Percentiles rank a stretch among this genome's conserved stretches.
Evolutionary conservation across 345 rosid species (phyloP).

Genomic region (Laguncularia racemosa): DNA sequence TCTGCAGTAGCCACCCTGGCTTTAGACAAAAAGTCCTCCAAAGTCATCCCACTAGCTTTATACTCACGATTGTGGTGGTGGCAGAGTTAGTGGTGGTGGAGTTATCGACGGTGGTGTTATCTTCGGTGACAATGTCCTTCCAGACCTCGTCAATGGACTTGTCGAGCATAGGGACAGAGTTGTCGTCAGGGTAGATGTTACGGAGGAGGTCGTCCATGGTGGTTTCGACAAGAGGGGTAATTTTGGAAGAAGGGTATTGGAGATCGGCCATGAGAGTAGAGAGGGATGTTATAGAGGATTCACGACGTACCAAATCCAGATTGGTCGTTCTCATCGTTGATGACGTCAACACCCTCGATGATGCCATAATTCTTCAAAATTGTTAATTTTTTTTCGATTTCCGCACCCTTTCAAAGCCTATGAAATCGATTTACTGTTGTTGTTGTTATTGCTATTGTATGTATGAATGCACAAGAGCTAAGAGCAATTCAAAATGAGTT

Average conservation of each 20-base stretch:
- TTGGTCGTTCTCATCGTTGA: conserved; percentile 36
- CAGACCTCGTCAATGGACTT: conserved; percentile 46
- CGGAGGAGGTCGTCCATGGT: conserved; percentile 36
- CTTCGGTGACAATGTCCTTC: conserved; percentile 50
- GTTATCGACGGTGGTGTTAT: neutral
- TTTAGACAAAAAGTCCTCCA: conserved; percentile 49
- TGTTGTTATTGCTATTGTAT: too few relatives aligned
- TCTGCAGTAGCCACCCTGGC: conserved; percentile 26
- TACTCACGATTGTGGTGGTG: neutral
- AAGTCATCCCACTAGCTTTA: conserved; percentile 26
- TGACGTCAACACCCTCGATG: conserved; percentile 40
- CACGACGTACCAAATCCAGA: conserved; percentile 43
- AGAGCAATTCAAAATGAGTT: too few relatives aligned
- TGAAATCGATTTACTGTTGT: too few relatives aligned
- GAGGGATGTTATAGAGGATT: conserved; percentile 29
- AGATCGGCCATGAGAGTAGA: conserved; percentile 43
- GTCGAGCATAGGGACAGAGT: too few relatives aligned
- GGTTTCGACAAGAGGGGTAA: conserved; percentile 15
- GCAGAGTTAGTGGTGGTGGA: neutral
- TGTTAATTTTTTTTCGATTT: too few relatives aligned
- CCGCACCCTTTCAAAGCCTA: too few relatives aligned
- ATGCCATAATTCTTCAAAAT: conserved; percentile 20
- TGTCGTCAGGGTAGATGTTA: too few relatives aligned
- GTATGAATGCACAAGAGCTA: too few relatives aligned
- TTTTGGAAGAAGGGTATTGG: conserved; percentile 16